Evolutionary conservation across 805 yeast genomes (phyloP), one percentile per base, ranked within the genome.

Genomic region (Ogataea pignaliae): DNA sequence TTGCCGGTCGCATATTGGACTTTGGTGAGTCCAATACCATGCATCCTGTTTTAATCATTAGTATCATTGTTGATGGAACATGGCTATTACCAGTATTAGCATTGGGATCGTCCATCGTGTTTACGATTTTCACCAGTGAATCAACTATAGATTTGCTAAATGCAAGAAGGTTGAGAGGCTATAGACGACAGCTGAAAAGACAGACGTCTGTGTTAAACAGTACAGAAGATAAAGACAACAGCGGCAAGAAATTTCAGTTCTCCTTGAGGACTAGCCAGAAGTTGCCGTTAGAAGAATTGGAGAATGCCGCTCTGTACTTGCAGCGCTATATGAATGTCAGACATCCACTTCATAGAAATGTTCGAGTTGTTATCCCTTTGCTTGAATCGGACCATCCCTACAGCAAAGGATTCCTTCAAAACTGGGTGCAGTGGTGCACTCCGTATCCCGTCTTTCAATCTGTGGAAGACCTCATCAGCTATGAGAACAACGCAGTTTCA

Each of bases 111-210:
- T 44, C 75, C 17, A 26, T 75, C 2, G 63, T 81, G 59, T 51
- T 73, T 2, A 51, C 63, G 3, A 66, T 83, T 17, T 39, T 50
- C 2, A 46, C 47, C 8, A 83, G 85, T 51, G 63, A 70, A 45
- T 76, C 87, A 0, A 73, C 88, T 0, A 55, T 87, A 49, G 81
- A 76, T 31, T 56, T 82, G 34, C 63, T 53, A 15, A 46, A 53
- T 10, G 14, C 37, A n/a, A 41, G 26, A 36, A 52, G 18, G 36
- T 40, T 43, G 48, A 51, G 35, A 13, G 47, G 34, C 16, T 39
- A 15, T 43, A 37, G 38, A n/a, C n/a, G 41, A 15, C 37, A 70
- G 13, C 48, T 65, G 29, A 65, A 26, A 11, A 16, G 11, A 10
- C 26, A 21, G 26, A 21, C 7, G 26, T 21, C 26, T 21, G 26